phyloP scores from a whole-genome alignment of 345 rosid species.

The Brassica incana region DNA sequence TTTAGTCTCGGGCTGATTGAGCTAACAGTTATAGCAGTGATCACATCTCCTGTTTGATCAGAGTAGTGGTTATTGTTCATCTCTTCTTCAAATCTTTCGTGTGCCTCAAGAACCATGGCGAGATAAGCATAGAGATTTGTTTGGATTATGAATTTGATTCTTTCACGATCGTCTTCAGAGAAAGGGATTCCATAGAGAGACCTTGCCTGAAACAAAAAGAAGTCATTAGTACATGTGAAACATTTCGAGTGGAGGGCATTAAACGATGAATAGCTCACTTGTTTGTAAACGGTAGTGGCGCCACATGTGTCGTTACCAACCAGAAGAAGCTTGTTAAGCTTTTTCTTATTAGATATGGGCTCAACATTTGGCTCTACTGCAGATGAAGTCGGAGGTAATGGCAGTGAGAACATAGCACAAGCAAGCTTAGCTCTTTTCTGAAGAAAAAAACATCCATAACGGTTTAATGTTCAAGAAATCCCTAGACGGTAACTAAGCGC shows the following conservation, averaged over 20 bases:
- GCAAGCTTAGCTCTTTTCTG: constrained; percentile 55
- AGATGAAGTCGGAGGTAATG: constrained; percentile 49
- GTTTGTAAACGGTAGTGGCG: constrained; percentile 80
- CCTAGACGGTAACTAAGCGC: background rate
- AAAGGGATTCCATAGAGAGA: constrained; percentile 64
- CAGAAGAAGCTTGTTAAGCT: constrained; percentile 59
- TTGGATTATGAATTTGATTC: constrained; percentile 74
- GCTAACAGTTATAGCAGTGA: constrained; percentile 43
- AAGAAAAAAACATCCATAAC: constrained; percentile 3
- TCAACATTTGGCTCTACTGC: constrained; percentile 42
- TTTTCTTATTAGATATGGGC: constrained; percentile 34
- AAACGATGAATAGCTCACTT: constrained; percentile 47
- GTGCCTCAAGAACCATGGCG: constrained; percentile 66
- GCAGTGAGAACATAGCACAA: constrained; percentile 57
- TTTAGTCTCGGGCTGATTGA: constrained; percentile 55
- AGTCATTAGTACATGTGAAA: constrained; percentile 18
- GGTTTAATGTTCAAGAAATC: background rate
- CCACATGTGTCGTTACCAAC: constrained; percentile 77
- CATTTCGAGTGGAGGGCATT: background rate
- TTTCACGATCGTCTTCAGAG: constrained; percentile 71
- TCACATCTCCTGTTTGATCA: constrained; percentile 44
- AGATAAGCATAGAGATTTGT: constrained; percentile 71
- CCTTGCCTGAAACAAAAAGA: constrained; percentile 66
- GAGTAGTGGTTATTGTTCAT: constrained; percentile 42
- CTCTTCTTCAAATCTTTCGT: constrained; percentile 61